Percentiles rank a stretch among this genome's conserved stretches.
phyloP scores from a whole-genome alignment of 2,329 filamentous ascomycete genomes.

The Nemania abortiva region DNA sequence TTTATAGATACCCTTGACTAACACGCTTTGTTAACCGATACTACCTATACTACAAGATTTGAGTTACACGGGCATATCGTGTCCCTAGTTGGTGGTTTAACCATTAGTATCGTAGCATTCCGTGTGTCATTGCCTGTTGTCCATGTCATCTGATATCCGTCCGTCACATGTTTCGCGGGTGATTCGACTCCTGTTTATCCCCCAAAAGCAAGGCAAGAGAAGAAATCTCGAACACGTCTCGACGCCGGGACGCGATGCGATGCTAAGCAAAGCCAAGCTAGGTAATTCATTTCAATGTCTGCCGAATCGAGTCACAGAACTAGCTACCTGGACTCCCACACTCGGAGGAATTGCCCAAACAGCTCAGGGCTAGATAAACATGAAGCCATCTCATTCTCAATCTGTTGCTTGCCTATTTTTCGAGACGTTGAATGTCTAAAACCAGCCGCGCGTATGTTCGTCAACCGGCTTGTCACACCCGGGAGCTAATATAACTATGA shows the following conservation, averaged over 20 bases:
- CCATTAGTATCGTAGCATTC: neutral
- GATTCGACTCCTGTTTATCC: neutral
- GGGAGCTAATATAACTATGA: conserved; percentile 19
- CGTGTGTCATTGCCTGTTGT: neutral
- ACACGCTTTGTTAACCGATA: neutral
- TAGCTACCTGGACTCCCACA: neutral
- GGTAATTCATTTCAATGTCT: neutral
- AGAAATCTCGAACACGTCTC: neutral
- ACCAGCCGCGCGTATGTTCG: no score
- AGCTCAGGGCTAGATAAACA: neutral
- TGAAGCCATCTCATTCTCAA: neutral
- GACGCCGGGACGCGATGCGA: neutral
- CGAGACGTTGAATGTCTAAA: no score
- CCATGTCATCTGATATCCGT: neutral
- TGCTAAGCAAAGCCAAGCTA: neutral
- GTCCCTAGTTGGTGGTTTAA: no score
- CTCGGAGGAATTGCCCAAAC: conserved; percentile 4
- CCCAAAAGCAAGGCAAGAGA: neutral
- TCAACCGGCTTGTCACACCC: conserved; percentile 8
- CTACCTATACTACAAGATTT: neutral
- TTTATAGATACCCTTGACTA: neutral
- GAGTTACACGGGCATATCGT: no score
- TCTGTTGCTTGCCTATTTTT: neutral
- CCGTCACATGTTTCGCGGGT: neutral
- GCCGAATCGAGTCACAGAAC: neutral